Evolutionary conservation across 2,329 filamentous ascomycete species (phyloP).

Genomic region (Alternaria brassicae): DNA sequence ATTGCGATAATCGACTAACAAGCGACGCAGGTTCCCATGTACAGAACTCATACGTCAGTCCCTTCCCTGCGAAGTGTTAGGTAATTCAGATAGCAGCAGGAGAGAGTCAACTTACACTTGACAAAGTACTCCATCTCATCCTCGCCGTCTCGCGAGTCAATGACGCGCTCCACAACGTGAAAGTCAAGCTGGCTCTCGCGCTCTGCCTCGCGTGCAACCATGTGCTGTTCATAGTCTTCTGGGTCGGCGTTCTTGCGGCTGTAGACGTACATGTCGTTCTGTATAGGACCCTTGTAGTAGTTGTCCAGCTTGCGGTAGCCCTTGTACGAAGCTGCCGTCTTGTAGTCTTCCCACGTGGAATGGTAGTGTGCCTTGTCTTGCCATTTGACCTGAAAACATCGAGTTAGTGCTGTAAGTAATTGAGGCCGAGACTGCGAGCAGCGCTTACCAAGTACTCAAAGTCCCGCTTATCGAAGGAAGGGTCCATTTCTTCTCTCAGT

Average conservation of each 20-base stretch:
- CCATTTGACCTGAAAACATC: conserved; percentile 80
- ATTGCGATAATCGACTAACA: conserved; percentile 79
- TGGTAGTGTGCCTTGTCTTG: conserved; percentile 94
- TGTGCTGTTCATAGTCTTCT: conserved; percentile 91
- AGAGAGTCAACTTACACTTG: conserved; percentile 70
- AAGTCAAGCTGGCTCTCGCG: conserved; percentile 88
- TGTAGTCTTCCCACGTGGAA: conserved; percentile 89
- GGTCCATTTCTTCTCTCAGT: conserved; percentile 44
- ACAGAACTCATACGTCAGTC: conserved; percentile 88
- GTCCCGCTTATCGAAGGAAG: conserved; percentile 66
- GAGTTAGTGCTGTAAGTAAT: conserved; percentile 19
- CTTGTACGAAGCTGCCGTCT: conserved; percentile 75
- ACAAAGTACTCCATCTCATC: conserved; percentile 87
- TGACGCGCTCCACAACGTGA: conserved; percentile 90
- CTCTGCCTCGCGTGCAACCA: conserved; percentile 91
- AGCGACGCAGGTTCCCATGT: conserved; percentile 88
- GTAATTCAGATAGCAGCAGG: conserved; percentile 19
- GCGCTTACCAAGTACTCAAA: conserved; percentile 75
- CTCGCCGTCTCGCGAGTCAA: conserved; percentile 80
- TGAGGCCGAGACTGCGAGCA: conserved; percentile 24
- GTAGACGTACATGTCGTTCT: conserved; percentile 75
- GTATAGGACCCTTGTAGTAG: conserved; percentile 85
- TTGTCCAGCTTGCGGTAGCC: conserved; percentile 92
- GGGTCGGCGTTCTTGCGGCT: conserved; percentile 65
- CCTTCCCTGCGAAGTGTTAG: conserved; percentile 66